Evolutionary conservation across 257 asterid species (phyloP).

Genomic region (Marsdenia floribunda): DNA sequence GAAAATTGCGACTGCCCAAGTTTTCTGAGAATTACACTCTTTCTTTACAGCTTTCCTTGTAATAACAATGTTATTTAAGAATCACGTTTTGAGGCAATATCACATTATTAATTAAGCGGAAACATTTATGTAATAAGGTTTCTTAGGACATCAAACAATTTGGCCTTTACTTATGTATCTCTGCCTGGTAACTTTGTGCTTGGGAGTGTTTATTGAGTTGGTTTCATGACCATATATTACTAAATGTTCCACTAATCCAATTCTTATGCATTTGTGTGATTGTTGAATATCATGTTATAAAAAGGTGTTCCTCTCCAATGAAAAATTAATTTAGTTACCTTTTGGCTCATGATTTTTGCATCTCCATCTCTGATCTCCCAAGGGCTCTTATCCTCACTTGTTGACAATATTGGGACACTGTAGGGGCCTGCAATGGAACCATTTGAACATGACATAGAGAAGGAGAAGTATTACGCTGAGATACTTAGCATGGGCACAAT

Average conservation of each 20-base stretch:
- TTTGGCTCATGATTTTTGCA: background rate
- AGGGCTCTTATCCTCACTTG: background rate
- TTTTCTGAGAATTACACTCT: no score
- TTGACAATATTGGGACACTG: constrained; percentile 12
- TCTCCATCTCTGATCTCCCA: background rate
- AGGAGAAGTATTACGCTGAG: constrained; percentile 63
- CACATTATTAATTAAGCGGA: background rate
- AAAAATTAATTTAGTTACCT: background rate
- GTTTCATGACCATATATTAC: no score
- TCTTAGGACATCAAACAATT: background rate
- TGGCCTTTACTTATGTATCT: background rate
- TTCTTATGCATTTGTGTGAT: background rate
- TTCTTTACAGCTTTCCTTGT: background rate
- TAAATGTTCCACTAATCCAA: background rate
- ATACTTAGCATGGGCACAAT: constrained; percentile 49
- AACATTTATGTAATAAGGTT: background rate
- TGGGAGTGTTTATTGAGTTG: background rate
- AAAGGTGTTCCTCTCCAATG: background rate
- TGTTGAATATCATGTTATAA: background rate
- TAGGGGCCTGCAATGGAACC: constrained; percentile 91
- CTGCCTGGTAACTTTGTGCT: background rate
- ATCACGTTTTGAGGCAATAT: background rate
- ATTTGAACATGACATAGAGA: constrained; percentile 60
- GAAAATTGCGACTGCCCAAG: no score
- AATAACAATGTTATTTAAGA: background rate